phyloP scores from a whole-genome alignment of 352 stramenopile species.

The Phytopythium boreale region DNA sequence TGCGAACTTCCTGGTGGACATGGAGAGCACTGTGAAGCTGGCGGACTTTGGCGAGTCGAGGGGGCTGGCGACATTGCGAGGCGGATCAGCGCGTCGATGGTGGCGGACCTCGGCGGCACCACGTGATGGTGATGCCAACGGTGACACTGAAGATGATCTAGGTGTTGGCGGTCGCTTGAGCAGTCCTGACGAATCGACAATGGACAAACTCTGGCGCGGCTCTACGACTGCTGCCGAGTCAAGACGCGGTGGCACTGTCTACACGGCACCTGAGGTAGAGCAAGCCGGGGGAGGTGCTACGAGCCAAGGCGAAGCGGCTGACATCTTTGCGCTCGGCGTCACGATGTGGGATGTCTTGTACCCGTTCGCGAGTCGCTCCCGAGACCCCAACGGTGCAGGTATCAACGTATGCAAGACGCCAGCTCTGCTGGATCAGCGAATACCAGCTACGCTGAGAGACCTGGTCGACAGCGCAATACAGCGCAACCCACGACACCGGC shows the following conservation, averaged over 20 bases:
- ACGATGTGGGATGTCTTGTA: slow-evolving; percentile 66
- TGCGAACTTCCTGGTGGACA: slow-evolving; percentile 43
- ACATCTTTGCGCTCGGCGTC: slow-evolving; percentile 53
- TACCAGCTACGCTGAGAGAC: slow-evolving; percentile 23
- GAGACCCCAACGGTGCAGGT: not conserved
- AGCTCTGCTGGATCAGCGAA: not conserved
- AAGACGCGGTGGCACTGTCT: slow-evolving; percentile 26
- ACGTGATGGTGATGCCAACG: not conserved
- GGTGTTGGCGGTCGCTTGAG: too few relatives aligned
- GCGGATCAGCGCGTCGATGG: not conserved
- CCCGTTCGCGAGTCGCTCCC: slow-evolving; percentile 6
- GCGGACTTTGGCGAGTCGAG: slow-evolving; percentile 37
- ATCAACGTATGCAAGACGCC: too few relatives aligned
- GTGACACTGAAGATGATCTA: too few relatives aligned
- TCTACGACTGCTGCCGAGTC: not conserved
- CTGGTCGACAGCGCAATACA: slow-evolving; percentile 44
- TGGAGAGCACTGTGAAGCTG: slow-evolving; percentile 28
- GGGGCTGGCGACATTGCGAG: not conserved
- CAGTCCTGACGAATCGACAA: too few relatives aligned
- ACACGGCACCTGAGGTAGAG: slow-evolving; percentile 54
- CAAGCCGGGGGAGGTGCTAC: slow-evolving; percentile 16
- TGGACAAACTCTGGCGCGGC: too few relatives aligned
- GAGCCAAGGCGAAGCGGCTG: slow-evolving; percentile 33
- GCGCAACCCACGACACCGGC: slow-evolving; percentile 23
- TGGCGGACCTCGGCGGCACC: not conserved